A percentile compares a stretch with the other conserved stretches of the same genome.
These are phyloP conservation scores for Talaromyces liani DNA, from an alignment of 495 filamentous ascomycete species.

Conservation along the genomic window DNA sequence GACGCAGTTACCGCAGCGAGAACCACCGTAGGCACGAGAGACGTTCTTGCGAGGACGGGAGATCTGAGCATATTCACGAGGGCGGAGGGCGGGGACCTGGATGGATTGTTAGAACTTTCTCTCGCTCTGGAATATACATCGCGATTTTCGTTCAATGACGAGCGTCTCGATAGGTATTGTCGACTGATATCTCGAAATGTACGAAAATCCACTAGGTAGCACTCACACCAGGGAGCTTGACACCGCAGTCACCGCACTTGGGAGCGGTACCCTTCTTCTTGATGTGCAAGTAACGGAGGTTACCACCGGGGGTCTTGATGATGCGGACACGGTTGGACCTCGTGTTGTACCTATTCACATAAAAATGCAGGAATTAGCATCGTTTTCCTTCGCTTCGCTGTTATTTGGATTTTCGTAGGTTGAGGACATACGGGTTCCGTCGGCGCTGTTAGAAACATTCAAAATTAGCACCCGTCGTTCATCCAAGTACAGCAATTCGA, in stretches of 20 bases:
- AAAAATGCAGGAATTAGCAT: constrained; percentile 13
- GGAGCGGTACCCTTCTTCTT: constrained; percentile 96
- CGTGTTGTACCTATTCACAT: constrained; percentile 76
- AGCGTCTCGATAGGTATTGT: not conserved
- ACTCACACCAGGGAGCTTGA: constrained; percentile 92
- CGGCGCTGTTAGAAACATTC: constrained; percentile 51
- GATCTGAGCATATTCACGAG: constrained; percentile 92
- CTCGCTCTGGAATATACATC: not conserved
- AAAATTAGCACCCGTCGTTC: constrained; percentile 5
- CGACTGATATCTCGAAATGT: not conserved
- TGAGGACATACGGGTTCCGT: constrained; percentile 75
- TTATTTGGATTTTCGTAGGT: not conserved
- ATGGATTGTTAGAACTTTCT: constrained; percentile 12
- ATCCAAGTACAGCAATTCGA: not conserved
- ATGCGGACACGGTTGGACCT: constrained; percentile 93
- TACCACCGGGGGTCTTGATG: constrained; percentile 91
- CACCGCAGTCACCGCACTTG: constrained; percentile 98
- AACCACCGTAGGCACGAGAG: constrained; percentile 95
- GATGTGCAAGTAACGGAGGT: constrained; percentile 92
- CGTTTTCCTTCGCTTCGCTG: constrained; percentile 11
- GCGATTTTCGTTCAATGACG: constrained; percentile 3
- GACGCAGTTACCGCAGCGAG: constrained; percentile 96
- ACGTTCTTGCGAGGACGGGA: constrained; percentile 98
- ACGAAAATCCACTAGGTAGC: constrained; percentile 11
- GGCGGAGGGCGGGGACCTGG: constrained; percentile 91